These are phyloP conservation scores for Dicorynia guianensis DNA, from an alignment of 306 rosid genomes.

Conservation along the genomic window DNA sequence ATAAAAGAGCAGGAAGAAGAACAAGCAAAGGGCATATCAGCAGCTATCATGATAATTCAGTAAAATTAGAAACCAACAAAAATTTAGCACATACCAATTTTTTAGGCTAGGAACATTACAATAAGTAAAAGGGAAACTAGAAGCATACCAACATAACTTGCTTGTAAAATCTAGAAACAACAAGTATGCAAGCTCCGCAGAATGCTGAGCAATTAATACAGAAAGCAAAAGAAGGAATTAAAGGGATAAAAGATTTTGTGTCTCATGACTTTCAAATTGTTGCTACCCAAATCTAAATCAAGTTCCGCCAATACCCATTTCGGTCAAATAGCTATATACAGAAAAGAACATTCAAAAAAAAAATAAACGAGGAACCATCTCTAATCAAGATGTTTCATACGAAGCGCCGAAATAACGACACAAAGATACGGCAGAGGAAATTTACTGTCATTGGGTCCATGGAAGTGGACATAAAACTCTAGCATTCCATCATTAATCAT, in stretches of 20 bases:
- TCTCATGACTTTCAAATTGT: background rate
- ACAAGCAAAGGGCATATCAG: constrained; percentile 38
- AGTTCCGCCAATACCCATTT: constrained; percentile 22
- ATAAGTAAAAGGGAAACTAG: constrained; percentile 37
- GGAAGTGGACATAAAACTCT: constrained; percentile 58
- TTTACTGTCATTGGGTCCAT: constrained; percentile 57
- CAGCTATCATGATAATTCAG: background rate
- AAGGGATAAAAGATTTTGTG: background rate
- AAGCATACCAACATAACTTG: constrained; percentile 2
- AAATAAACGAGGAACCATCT: constrained; percentile 9
- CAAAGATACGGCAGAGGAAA: background rate
- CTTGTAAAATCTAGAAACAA: constrained; percentile 6
- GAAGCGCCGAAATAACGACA: constrained; percentile 21
- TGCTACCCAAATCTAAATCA: constrained; percentile 38
- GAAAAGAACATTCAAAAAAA: background rate
- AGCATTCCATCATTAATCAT: constrained; percentile 66
- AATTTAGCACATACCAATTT: background rate
- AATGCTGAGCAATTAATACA: constrained; percentile 13
- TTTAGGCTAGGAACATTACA: constrained; percentile 26
- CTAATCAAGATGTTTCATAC: background rate
- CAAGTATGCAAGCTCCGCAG: constrained; percentile 21
- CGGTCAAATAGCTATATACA: constrained; percentile 42
- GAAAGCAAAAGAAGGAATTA: constrained; percentile 4
- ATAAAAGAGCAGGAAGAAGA: constrained; percentile 26
- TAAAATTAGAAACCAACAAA: constrained; percentile 20